Percentiles rank a stretch among this genome's conserved stretches.
phyloP scores from a whole-genome alignment of 805 yeast genomes.

The Starmerella floricola region DNA sequence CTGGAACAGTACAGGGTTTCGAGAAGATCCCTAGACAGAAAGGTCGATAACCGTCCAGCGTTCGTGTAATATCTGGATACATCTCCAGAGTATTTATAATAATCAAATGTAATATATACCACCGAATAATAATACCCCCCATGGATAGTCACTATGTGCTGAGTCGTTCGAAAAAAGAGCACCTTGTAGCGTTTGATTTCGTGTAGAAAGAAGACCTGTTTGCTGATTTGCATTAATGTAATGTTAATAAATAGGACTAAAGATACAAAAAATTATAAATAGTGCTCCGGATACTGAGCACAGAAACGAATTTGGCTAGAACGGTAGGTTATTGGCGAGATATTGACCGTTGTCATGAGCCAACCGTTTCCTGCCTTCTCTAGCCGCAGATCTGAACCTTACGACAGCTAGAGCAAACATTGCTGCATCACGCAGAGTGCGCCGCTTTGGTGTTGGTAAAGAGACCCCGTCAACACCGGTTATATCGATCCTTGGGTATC shows the following conservation, averaged over 20 bases:
- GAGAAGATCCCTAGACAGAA: not conserved
- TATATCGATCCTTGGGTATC: conserved; percentile 4
- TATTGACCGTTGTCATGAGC: not conserved
- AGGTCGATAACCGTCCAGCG: not conserved
- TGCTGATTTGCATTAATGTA: too few relatives aligned
- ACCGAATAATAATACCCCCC: too few relatives aligned
- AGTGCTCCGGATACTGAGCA: not conserved
- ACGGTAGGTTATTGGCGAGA: not conserved
- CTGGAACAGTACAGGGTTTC: conserved; percentile 29
- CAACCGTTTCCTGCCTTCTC: not conserved
- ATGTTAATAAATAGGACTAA: not conserved
- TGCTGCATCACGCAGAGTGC: not conserved
- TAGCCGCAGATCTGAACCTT: conserved; percentile 1
- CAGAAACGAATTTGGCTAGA: not conserved
- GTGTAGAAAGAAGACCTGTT: too few relatives aligned
- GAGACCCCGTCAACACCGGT: not conserved
- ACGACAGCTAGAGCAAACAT: conserved; percentile 1
- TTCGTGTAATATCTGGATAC: not conserved
- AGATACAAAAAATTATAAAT: not conserved
- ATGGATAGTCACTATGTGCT: too few relatives aligned
- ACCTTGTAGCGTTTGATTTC: too few relatives aligned
- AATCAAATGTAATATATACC: too few relatives aligned
- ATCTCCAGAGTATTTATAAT: too few relatives aligned
- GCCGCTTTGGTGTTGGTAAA: not conserved
- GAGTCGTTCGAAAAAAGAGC: too few relatives aligned